Conservation (phyloP, 2,329 filamentous ascomycete genomes). For the Monosporascus sp. region DNA sequence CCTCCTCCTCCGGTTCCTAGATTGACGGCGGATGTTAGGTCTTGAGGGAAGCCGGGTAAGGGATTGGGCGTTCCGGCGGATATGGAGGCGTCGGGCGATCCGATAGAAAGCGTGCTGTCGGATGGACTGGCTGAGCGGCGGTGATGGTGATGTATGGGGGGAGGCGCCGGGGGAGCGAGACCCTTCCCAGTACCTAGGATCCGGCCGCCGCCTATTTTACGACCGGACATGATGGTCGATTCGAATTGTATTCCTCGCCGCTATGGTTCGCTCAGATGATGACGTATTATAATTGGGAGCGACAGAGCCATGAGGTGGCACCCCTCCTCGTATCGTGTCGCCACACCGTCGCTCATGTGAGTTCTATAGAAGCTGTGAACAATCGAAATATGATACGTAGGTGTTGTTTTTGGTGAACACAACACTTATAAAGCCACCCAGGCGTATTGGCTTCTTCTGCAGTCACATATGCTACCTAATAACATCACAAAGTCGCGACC, state of each 20-base stretch:
- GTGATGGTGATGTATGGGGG: conserved; percentile 27
- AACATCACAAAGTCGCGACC: neutral
- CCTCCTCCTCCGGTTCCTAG: conserved; percentile 36
- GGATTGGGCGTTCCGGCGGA: conserved; percentile 42
- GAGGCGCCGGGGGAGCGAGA: conserved; percentile 58
- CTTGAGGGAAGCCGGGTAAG: conserved; percentile 65
- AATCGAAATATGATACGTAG: neutral
- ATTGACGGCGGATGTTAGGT: conserved; percentile 76
- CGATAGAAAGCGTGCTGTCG: conserved; percentile 71
- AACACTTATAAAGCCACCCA: no score
- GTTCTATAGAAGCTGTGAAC: neutral
- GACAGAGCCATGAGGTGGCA: neutral
- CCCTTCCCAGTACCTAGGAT: conserved; percentile 82
- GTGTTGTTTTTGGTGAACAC: no score
- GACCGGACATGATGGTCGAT: conserved; percentile 61
- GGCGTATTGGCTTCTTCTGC: neutral
- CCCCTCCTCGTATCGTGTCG: neutral
- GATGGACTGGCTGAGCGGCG: conserved; percentile 45
- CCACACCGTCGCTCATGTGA: neutral
- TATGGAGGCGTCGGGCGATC: conserved; percentile 54
- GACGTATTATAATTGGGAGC: neutral
- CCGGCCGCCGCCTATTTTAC: conserved; percentile 87
- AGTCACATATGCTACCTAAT: neutral
- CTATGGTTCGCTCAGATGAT: neutral
- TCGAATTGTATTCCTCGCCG: neutral